Conservation (phyloP, 1,284 basidiomycete genomes). For the Heterobasidion annosum region DNA sequence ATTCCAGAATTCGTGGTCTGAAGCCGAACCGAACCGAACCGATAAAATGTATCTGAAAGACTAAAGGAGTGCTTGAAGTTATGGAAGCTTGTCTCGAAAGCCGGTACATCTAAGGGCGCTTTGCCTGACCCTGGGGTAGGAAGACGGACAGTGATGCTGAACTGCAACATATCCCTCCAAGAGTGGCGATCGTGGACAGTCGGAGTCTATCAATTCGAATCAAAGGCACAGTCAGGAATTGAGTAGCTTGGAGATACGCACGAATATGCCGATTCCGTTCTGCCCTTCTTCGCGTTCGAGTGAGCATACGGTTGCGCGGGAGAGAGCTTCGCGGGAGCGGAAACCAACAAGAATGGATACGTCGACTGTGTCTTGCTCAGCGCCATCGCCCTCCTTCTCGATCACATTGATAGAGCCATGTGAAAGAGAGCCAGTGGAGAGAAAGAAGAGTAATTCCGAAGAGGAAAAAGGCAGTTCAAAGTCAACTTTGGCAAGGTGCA, state of each 20-base stretch:
- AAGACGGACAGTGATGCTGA: conserved; percentile 14
- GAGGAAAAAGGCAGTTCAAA: conserved; percentile 14
- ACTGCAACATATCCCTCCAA: conserved; percentile 6
- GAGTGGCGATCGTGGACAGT: not conserved
- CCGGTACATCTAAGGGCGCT: conserved; percentile 8
- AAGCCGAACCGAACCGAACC: conserved; percentile 12
- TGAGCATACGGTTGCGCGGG: conserved; percentile 14
- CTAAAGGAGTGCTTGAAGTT: conserved; percentile 14
- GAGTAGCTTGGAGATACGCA: conserved; percentile 8
- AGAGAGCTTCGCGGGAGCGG: conserved; percentile 10
- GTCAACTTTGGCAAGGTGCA: conserved; percentile 10
- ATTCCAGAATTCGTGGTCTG: conserved; percentile 16
- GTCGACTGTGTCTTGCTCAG: conserved; percentile 7
- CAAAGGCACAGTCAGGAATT: not conserved
- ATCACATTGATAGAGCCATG: conserved; percentile 16
- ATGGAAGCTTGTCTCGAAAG: conserved; percentile 15
- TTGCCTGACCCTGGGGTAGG: conserved; percentile 12
- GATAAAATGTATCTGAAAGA: conserved; percentile 9
- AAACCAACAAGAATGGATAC: conserved; percentile 16
- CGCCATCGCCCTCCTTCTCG: conserved; percentile 7
- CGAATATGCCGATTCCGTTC: conserved; percentile 22
- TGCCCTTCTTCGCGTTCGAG: conserved; percentile 12
- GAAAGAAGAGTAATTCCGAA: conserved; percentile 18
- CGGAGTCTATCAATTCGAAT: not conserved
- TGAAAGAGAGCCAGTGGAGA: conserved; percentile 14